These are phyloP conservation scores for Acanthamoeba healyi DNA, from an alignment of 208 protist genomes.

Conservation along the genomic window DNA sequence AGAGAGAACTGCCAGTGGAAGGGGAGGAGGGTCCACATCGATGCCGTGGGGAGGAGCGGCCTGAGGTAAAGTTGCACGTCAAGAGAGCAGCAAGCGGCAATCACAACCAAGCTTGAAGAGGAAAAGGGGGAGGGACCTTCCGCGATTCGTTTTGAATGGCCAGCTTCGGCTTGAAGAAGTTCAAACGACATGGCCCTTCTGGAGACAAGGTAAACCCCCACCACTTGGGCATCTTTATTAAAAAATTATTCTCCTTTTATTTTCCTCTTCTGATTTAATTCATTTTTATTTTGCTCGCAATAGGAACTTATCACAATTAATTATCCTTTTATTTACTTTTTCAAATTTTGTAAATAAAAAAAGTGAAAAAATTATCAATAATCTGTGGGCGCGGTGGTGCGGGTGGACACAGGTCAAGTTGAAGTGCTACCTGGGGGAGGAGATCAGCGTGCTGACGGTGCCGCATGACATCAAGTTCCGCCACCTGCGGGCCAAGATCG, in stretches of 20 bases:
- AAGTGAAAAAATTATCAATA: background rate
- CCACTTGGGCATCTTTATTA: too few species aligned
- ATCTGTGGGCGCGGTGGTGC: too few species aligned
- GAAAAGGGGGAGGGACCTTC: background rate
- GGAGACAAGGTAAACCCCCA: background rate
- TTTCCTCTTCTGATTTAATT: background rate
- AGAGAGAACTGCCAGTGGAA: too few species aligned
- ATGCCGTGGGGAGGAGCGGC: too few species aligned
- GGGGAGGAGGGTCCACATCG: too few species aligned
- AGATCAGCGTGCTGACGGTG: constrained; percentile 55
- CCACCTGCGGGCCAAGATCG: background rate
- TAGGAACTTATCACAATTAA: too few species aligned
- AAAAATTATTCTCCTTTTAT: background rate
- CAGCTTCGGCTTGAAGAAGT: constrained; percentile 8
- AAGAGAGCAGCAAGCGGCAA: background rate
- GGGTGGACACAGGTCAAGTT: constrained; percentile 51
- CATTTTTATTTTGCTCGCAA: too few species aligned
- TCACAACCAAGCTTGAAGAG: background rate
- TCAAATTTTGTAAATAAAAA: background rate
- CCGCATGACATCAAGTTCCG: constrained; percentile 41
- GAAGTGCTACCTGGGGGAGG: constrained; percentile 18
- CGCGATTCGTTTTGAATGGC: background rate
- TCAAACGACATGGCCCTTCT: background rate
- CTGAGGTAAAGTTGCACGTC: too few species aligned
- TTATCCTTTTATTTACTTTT: too few species aligned